phyloP scores from a whole-genome alignment of 352 stramenopile genomes.

The Aphanomyces euteiches region DNA sequence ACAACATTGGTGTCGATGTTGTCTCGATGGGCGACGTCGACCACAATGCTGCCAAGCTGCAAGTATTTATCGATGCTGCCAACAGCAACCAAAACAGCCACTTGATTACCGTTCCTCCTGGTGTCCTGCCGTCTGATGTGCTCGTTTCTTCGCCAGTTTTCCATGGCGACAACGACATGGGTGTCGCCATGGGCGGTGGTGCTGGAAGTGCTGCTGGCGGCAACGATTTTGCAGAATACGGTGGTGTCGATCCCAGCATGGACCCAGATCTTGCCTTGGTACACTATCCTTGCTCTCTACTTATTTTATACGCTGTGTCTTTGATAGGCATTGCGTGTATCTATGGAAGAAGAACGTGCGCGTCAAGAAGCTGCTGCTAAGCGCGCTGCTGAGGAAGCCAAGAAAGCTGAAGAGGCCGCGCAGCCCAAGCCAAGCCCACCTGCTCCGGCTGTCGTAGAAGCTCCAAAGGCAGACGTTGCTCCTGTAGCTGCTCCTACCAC shows the following conservation, averaged over 20 bases:
- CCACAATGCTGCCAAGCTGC: slow-evolving; percentile 80
- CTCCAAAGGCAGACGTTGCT: slow-evolving; percentile 13
- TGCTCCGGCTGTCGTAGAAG: slow-evolving; percentile 31
- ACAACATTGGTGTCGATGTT: slow-evolving; percentile 98
- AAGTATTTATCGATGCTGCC: slow-evolving; percentile 88
- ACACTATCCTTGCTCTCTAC: slow-evolving; percentile 16
- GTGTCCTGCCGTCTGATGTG: slow-evolving; percentile 96
- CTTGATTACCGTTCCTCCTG: slow-evolving; percentile 94
- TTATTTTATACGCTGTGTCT: slow-evolving; percentile 9
- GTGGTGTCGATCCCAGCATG: slow-evolving; percentile 97
- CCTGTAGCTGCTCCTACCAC: slow-evolving; percentile 25
- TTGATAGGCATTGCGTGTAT: slow-evolving; percentile 88
- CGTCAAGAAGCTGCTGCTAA: slow-evolving; percentile 93
- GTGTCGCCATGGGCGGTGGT: slow-evolving; percentile 38
- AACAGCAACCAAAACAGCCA: slow-evolving; percentile 95
- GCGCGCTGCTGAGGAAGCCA: slow-evolving; percentile 70
- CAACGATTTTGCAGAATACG: slow-evolving; percentile 91
- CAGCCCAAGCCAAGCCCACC: slow-evolving; percentile 27
- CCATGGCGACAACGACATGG: slow-evolving; percentile 68
- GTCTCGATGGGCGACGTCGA: slow-evolving; percentile 96
- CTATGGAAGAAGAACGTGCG: slow-evolving; percentile 98
- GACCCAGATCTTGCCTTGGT: slow-evolving; percentile 98
- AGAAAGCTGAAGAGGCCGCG: slow-evolving; percentile 35
- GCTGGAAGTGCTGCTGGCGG: slow-evolving; percentile 34
- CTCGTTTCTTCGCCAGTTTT: slow-evolving; percentile 95